phyloP scores from a whole-genome alignment of 2,329 filamentous ascomycete species.

The Macrophomina phaseolina region DNA sequence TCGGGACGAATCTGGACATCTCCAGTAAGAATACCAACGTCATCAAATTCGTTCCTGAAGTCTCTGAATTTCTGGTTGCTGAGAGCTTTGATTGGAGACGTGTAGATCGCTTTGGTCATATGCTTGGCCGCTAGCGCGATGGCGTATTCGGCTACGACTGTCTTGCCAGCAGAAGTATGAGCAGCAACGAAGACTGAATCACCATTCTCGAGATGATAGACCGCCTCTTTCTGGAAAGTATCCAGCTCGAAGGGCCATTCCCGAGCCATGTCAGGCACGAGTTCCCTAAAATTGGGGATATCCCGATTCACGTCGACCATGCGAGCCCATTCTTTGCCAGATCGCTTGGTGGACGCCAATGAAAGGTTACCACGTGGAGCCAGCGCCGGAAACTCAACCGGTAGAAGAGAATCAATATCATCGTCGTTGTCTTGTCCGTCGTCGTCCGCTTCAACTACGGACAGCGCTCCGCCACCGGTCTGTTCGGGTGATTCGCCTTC shows the following conservation, averaged over 20 bases:
- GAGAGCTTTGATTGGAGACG: slow-evolving; percentile 95
- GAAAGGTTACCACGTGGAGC: slow-evolving; percentile 81
- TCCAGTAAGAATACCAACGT: slow-evolving; percentile 95
- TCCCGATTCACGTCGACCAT: slow-evolving; percentile 96
- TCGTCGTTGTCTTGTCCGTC: slow-evolving; percentile 54
- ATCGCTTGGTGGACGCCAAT: slow-evolving; percentile 72
- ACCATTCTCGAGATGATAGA: slow-evolving; percentile 94
- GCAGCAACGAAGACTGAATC: slow-evolving; percentile 98
- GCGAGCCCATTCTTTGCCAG: slow-evolving; percentile 91
- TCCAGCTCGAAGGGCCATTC: slow-evolving; percentile 98
- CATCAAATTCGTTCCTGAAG: slow-evolving; percentile 87
- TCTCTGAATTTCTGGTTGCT: slow-evolving; percentile 99
- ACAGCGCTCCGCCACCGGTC: neutral
- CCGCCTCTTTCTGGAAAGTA: slow-evolving; percentile 97
- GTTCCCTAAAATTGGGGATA: slow-evolving; percentile 89
- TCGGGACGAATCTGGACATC: slow-evolving; percentile 98
- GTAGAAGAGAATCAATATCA: slow-evolving; percentile 83
- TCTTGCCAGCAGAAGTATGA: slow-evolving; percentile 97
- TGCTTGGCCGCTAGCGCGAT: slow-evolving; percentile 96
- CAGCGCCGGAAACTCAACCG: slow-evolving; percentile 90
- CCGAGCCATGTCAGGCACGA: slow-evolving; percentile 94
- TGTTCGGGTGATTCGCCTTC: slow-evolving; percentile 50
- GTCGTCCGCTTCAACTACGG: slow-evolving; percentile 46
- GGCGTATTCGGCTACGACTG: slow-evolving; percentile 96
- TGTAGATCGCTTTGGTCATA: slow-evolving; percentile 99